Evolutionary conservation across 1,139 yeast genomes (phyloP).

Genomic region (Geotrichum aggregatum): DNA sequence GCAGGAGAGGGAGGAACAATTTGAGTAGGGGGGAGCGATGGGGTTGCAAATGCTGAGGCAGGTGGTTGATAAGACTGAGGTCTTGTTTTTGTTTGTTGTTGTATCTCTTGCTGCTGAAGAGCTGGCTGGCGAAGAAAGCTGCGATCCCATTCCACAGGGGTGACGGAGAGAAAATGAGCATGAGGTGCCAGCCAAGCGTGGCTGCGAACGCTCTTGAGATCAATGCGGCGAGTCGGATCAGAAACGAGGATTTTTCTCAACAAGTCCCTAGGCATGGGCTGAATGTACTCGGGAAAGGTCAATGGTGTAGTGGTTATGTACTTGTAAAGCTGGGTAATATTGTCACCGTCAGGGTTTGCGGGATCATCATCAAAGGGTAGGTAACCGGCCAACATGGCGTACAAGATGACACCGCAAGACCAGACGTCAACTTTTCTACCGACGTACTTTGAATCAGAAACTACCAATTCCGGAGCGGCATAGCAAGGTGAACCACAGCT

Average conservation of each 20-base stretch:
- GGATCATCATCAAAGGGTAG: conserved; percentile 98
- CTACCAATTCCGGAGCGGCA: conserved; percentile 95
- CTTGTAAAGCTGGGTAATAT: conserved; percentile 83
- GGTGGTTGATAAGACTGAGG: conserved; percentile 15
- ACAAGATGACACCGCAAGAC: conserved; percentile 93
- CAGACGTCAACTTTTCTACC: conserved; percentile 96
- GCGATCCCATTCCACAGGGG: conserved; percentile 86
- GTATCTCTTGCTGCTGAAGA: conserved; percentile 3
- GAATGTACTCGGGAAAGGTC: conserved; percentile 91
- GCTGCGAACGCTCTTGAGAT: conserved; percentile 61
- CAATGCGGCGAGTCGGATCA: conserved; percentile 76
- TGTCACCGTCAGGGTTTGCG: conserved; percentile 92
- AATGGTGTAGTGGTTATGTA: conserved; percentile 87
- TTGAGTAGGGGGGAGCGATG: conserved; percentile 15
- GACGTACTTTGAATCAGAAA: conserved; percentile 79
- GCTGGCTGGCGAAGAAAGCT: conserved; percentile 25
- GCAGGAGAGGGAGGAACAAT: conserved; percentile 12
- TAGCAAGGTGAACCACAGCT: conserved; percentile 98
- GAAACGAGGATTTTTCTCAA: conserved; percentile 79
- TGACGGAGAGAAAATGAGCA: conserved; percentile 71
- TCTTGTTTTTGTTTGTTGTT: conserved; percentile 24
- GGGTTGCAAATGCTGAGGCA: conserved; percentile 19
- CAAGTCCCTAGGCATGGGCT: conserved; percentile 87
- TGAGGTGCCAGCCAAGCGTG: conserved; percentile 89
- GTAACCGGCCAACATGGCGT: conserved; percentile 96